Conservation (phyloP, 345 rosid genomes). For the Murraya paniculata region DNA sequence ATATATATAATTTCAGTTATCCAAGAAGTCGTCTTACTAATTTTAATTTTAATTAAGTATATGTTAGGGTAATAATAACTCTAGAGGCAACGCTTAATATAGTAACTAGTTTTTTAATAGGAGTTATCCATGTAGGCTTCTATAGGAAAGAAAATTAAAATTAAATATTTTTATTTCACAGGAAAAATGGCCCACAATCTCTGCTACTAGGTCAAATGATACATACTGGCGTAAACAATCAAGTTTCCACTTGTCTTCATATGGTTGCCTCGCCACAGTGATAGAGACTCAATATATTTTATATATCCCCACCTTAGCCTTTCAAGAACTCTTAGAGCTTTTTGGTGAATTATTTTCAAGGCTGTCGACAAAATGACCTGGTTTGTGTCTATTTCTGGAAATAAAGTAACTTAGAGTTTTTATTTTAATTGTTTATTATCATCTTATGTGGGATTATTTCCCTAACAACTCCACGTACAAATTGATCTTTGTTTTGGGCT, state of each 20-base stretch:
- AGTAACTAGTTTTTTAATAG: no score
- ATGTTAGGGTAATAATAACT: no score
- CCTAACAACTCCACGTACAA: no score
- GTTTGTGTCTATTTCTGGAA: conserved; percentile 14
- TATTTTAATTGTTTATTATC: not conserved
- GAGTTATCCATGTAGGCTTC: no score
- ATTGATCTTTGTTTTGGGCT: no score
- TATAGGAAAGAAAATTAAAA: no score
- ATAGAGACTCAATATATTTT: conserved; percentile 18
- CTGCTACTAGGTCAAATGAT: conserved; percentile 15
- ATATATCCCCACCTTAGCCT: conserved; percentile 26
- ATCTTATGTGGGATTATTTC: no score
- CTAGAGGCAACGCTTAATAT: no score
- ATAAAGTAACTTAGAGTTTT: not conserved
- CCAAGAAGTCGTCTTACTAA: not conserved
- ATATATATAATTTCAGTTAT: not conserved
- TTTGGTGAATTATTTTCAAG: conserved; percentile 14
- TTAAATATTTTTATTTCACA: no score
- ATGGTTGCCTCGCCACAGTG: not conserved
- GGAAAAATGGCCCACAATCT: not conserved
- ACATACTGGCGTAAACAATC: not conserved
- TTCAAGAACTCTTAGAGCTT: conserved; percentile 27
- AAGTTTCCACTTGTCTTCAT: conserved; percentile 1
- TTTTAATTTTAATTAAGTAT: not conserved
- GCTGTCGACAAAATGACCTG: conserved; percentile 12